Evolutionary conservation across 2,329 filamentous ascomycete species (phyloP), one percentile per base, ranked within the genome.

Genomic region (Verticillium albo-atrum): DNA sequence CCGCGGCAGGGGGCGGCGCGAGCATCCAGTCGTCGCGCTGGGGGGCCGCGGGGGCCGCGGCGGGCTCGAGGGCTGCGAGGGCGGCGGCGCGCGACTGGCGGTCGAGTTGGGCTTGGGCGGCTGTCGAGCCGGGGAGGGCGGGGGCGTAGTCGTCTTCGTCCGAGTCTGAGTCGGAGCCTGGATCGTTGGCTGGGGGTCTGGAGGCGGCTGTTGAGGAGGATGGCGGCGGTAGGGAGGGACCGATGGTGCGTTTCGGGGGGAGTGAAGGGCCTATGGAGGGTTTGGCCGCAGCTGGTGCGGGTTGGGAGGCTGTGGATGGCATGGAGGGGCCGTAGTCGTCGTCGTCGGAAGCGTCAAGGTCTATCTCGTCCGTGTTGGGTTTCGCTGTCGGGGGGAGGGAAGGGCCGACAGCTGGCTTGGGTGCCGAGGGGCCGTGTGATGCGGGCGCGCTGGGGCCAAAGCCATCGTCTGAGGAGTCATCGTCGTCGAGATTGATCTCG

Each of bases 1-100:
- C 70, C 75, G 80, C 68, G 25, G 79, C 74, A 0, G 90, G 90
- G 0, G 90, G 90, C 1, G 89, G 89, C 1, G 85, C 83, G 54
- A 92, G 79, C 90, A 93, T 93, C 90, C 90, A 93, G 68, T 91
- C 88, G 77, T 96, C 93, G 67, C 94, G 88, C 70, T 89, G 83
- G 55, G 83, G 81, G 20, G 73, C 66, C 37, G 77, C 63, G 15
- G 64, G 66, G 7, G 66, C 69, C 5, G 74, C 64, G 3, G 66
- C 60, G 17, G 65, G 56, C 4, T 67, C 61, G 26, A 70, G 63
- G 15, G 69, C 65, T 3, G 72, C 69, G 1, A 72, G 65, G 12
- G 75, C 72, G 15, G 75, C 74, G 50, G 73, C 71, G 57, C 70
- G 65, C 52, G 68, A 82, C 65, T 85, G 82, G 6, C 79, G 79